Percentiles rank a stretch among this genome's conserved stretches.
Evolutionary conservation across 2,329 filamentous ascomycete species (phyloP).

Genomic region (Immersiporthe knoxdaviesiana): DNA sequence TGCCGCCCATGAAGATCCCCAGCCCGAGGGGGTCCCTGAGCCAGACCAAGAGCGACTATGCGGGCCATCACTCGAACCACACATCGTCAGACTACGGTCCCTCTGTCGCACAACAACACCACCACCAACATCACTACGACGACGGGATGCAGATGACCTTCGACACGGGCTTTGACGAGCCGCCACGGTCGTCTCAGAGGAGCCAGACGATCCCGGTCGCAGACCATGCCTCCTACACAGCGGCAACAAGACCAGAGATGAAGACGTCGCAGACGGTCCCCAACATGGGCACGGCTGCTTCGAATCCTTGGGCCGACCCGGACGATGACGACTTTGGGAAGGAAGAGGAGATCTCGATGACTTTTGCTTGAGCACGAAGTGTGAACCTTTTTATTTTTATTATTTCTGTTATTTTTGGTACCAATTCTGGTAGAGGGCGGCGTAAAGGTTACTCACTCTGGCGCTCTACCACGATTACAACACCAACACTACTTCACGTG

Average conservation of each 20-base stretch:
- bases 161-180: slow-evolving; percentile 60
- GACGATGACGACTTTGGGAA: slow-evolving; percentile 72
- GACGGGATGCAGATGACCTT: slow-evolving; percentile 72
- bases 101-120: slow-evolving; percentile 6
- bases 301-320: slow-evolving; percentile 73
- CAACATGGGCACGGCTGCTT: slow-evolving; percentile 46
- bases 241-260: slow-evolving; percentile 45
- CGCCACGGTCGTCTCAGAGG: slow-evolving; percentile 24
- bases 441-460: not conserved
- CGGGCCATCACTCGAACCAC: slow-evolving; percentile 23
- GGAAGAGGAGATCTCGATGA: slow-evolving; percentile 79
- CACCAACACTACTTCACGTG: not conserved
- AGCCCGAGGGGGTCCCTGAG: slow-evolving; percentile 43
- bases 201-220: slow-evolving; percentile 29
- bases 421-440: not conserved
- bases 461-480: not conserved
- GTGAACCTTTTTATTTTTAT: not conserved
- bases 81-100: slow-evolving; percentile 20
- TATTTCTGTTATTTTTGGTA: not conserved
- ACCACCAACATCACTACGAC: slow-evolving; percentile 22
- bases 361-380: slow-evolving; percentile 60
- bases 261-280: slow-evolving; percentile 54
- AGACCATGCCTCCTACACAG: slow-evolving; percentile 24
- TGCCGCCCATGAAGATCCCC: slow-evolving; percentile 83
- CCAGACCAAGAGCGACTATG: slow-evolving; percentile 53